Evolutionary conservation across 495 filamentous ascomycete species (phyloP).

Genomic region (Aspergillus leporis): DNA sequence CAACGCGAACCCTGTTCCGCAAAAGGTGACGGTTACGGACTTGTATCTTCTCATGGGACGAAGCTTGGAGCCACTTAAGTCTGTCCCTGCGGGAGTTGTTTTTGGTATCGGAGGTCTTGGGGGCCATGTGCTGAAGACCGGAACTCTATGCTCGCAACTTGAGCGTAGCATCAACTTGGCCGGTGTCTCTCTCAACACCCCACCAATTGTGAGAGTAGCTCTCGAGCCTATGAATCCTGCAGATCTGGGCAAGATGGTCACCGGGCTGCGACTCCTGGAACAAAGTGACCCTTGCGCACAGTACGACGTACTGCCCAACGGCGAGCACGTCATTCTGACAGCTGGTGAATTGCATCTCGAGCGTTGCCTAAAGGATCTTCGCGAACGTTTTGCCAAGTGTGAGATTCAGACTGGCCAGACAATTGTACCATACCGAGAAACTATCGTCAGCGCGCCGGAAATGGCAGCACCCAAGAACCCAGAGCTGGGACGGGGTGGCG

Average conservation of each 20-base stretch:
- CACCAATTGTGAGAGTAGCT: slow-evolving; percentile 93
- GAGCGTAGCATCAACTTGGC: slow-evolving; percentile 92
- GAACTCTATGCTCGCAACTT: slow-evolving; percentile 86
- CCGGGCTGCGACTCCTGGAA: slow-evolving; percentile 81
- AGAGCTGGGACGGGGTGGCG: slow-evolving; percentile 82
- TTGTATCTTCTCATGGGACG: slow-evolving; percentile 97
- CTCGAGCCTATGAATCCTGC: slow-evolving; percentile 85
- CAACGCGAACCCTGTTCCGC: slow-evolving; percentile 71
- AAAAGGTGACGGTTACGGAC: slow-evolving; percentile 81
- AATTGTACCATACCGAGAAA: slow-evolving; percentile 95
- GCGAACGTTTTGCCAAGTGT: slow-evolving; percentile 89
- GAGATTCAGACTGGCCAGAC: slow-evolving; percentile 93
- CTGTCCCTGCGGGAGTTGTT: slow-evolving; percentile 89
- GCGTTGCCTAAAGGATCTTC: slow-evolving; percentile 88
- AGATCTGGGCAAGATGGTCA: slow-evolving; percentile 91
- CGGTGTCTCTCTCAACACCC: slow-evolving; percentile 72
- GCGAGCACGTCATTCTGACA: slow-evolving; percentile 93
- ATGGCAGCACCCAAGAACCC: slow-evolving; percentile 88
- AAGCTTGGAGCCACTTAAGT: slow-evolving; percentile 76
- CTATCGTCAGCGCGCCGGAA: slow-evolving; percentile 80
- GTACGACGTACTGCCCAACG: slow-evolving; percentile 89
- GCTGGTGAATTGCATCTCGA: slow-evolving; percentile 95
- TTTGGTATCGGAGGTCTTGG: slow-evolving; percentile 95
- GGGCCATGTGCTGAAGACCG: slow-evolving; percentile 89
- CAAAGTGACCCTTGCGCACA: slow-evolving; percentile 95